A percentile compares a stretch with the other conserved stretches of the same genome.
phyloP scores from a whole-genome alignment of 306 rosid genomes.

The Dalbergia cochinchinensis region DNA sequence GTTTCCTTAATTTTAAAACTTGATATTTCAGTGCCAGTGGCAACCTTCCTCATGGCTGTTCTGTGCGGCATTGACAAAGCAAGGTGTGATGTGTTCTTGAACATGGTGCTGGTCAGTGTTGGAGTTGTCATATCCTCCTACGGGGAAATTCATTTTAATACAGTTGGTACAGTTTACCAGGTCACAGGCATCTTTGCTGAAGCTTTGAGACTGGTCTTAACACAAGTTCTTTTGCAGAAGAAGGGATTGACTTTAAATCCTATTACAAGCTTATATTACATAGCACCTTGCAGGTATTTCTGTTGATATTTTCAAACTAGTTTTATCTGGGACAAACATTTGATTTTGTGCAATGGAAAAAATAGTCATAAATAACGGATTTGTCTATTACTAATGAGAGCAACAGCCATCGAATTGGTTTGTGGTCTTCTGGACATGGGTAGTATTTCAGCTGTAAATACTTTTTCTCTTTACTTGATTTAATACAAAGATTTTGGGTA shows the following conservation, averaged over 20 bases:
- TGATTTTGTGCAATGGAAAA: neutral
- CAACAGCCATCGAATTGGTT: constrained; percentile 31
- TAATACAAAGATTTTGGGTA: neutral
- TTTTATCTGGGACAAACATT: constrained; percentile 20
- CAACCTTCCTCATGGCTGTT: constrained; percentile 82
- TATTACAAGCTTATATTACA: constrained; percentile 83
- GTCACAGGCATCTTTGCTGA: constrained; percentile 87
- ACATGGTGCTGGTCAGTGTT: constrained; percentile 94
- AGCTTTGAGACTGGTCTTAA: constrained; percentile 88
- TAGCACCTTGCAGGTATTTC: constrained; percentile 91
- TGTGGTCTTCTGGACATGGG: constrained; percentile 9
- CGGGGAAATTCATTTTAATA: constrained; percentile 90
- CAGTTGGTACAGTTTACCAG: constrained; percentile 88
- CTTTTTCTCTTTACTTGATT: constrained; percentile 1
- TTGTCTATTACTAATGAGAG: neutral
- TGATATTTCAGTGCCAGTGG: constrained; percentile 87
- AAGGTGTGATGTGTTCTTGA: constrained; percentile 88
- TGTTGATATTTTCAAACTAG: constrained; percentile 10
- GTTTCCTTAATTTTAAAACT: constrained; percentile 41
- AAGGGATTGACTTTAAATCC: constrained; percentile 89
- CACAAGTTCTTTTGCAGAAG: constrained; percentile 91
- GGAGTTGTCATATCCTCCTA: constrained; percentile 92
- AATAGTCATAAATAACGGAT: neutral
- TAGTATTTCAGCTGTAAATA: neutral
- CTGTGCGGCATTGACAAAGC: constrained; percentile 81